Base-by-base conservation (phyloP, 192 early-diverging fungal species). In the Coemansia sp. region DNA sequence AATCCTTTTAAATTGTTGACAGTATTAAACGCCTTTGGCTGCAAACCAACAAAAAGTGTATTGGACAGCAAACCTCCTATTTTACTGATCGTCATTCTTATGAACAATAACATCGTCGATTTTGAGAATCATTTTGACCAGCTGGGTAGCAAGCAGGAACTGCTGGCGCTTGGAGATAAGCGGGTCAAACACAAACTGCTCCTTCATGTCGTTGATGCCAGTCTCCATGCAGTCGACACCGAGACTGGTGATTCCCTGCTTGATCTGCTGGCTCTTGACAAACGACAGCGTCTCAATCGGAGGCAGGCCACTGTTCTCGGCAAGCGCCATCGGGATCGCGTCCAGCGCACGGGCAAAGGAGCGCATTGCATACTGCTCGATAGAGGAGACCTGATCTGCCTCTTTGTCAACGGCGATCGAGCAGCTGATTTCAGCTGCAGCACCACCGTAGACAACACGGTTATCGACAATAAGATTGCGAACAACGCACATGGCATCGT, bases 351-450 rank as follows among this genome's bases (percentile, higher is more conserved):
- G 83, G 8, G 96, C 92, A 80, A 98, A 99, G n/a, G 90, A 92
- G 69, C 98, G 89, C 92, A 98, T 97, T n/a, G 98, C 98, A 68
- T 99, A 99, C 84, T 99, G 98, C 85, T 99, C 96, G 61, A 98
- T 93, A 12, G 87, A 80, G 20, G 92, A 94, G 45, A 92, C 89
- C 70, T 86, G 64, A 83, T 97, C 97, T 22, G 97, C 97, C 54
- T 89, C 94, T 66, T 89, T 88, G 34, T 91, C 88, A 8, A 99
- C 92, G 34, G 94, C 96, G 45, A 99, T 83, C n/a, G 96, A 92
- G 77, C 92, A 93, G 68, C 91, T 86, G 68, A 99, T 94, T 82
- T 99, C 98, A 51, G 98, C 96, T 38, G 98, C 93, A 42, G 96
- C 98, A 54, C 98, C 98, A 56, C 98, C 98, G 76, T 99, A 99